Conservation (phyloP, 176 grass and related monocot genomes). For the Aegilops bicornis region DNA sequence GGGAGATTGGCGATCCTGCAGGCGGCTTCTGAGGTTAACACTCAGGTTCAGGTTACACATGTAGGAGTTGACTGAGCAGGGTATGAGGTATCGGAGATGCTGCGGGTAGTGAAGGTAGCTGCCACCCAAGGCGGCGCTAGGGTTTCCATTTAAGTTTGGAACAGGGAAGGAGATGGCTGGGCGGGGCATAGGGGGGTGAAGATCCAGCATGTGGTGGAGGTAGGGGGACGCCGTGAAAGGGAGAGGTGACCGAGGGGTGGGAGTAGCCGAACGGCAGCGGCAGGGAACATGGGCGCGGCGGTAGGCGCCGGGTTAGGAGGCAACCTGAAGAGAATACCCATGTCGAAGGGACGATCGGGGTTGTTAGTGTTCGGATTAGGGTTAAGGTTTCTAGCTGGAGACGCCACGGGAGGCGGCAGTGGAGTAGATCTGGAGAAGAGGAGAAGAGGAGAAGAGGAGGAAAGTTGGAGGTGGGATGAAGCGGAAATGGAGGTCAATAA, state of each 20-base stretch:
- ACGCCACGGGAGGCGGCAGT: slow-evolving; percentile 58
- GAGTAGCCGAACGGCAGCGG: background rate
- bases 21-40: background rate
- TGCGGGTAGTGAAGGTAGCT: background rate
- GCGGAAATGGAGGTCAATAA: background rate
- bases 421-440: slow-evolving; percentile 36
- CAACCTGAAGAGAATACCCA: slow-evolving; percentile 56
- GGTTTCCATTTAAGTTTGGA: slow-evolving; percentile 4
- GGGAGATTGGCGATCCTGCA: background rate
- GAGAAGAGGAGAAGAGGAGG: slow-evolving; percentile 13
- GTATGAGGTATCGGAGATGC: background rate
- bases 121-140: slow-evolving; percentile 24
- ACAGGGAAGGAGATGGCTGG: slow-evolving; percentile 3
- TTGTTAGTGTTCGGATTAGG: slow-evolving; percentile 29
- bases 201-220: slow-evolving; percentile 55
- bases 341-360: slow-evolving; percentile 39
- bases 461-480: slow-evolving; percentile 26
- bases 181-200: slow-evolving; percentile 32
- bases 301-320: slow-evolving; percentile 54
- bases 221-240: slow-evolving; percentile 46
- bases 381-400: slow-evolving; percentile 68
- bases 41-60: background rate
- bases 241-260: background rate
- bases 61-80: background rate
- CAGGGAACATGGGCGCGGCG: slow-evolving; percentile 16